phyloP scores from a whole-genome alignment of 345 rosid species.

The Cochlearia excelsa region DNA sequence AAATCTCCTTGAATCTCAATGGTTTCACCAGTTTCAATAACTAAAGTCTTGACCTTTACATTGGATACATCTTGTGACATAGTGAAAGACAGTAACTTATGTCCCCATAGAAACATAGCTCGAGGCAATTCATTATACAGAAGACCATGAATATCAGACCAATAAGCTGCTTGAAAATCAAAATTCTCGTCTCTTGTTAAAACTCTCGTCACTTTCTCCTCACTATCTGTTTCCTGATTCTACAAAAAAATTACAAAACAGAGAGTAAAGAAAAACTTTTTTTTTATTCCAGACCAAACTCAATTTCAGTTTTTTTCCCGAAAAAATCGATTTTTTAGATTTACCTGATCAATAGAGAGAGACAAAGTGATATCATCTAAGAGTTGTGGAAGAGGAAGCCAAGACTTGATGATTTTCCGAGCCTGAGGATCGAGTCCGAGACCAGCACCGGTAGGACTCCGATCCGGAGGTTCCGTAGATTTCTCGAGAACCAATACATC shows the following conservation, averaged over 20 bases:
- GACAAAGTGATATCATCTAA: constrained; percentile 52
- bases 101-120: constrained; percentile 60
- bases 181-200: constrained; percentile 64
- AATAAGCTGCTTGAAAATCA: constrained; percentile 73
- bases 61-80: constrained; percentile 41
- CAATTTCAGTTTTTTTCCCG: no score
- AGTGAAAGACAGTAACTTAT: constrained; percentile 51
- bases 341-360: constrained; percentile 44
- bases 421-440: constrained; percentile 58
- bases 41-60: constrained; percentile 51
- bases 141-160: constrained; percentile 72
- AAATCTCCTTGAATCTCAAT: constrained; percentile 56
- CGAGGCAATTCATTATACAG: constrained; percentile 46
- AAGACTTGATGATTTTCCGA: constrained; percentile 47
- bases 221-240: constrained; percentile 55
- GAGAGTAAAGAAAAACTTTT: no score
- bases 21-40: constrained; percentile 41
- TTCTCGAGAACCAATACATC: constrained; percentile 67
- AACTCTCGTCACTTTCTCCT: constrained; percentile 34
- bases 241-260: constrained; percentile 3
- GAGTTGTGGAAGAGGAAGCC: constrained; percentile 51
- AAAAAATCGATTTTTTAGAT: no score
- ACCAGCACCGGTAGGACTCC: constrained; percentile 84
- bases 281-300: no score
- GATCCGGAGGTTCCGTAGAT: constrained; percentile 48